Evolutionary conservation across 2,329 filamentous ascomycete genomes (phyloP).

Genomic region (Diaporthe destruens): DNA sequence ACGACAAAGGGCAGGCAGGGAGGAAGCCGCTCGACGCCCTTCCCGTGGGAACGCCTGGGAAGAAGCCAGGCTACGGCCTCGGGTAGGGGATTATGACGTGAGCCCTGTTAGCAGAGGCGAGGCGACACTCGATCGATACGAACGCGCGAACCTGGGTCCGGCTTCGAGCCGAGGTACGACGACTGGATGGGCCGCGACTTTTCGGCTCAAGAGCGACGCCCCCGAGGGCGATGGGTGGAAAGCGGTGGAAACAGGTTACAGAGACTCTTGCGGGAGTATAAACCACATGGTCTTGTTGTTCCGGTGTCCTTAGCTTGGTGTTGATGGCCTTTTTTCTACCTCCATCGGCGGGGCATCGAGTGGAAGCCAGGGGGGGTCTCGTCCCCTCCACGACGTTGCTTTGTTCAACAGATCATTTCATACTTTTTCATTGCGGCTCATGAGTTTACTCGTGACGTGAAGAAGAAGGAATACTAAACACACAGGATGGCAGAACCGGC

Average conservation of each 20-base stretch:
- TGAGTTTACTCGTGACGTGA: conserved; percentile 22
- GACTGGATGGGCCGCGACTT: conserved; percentile 12
- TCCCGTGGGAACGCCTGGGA: background rate
- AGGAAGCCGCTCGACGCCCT: conserved; percentile 15
- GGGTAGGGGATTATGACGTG: background rate
- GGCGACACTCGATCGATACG: background rate
- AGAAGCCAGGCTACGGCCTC: background rate
- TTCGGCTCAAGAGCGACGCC: conserved; percentile 15
- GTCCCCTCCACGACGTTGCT: conserved; percentile 1
- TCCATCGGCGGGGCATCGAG: conserved; percentile 2
- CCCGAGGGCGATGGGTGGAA: conserved; percentile 6
- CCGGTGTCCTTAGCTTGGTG: background rate
- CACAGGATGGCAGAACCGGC: background rate
- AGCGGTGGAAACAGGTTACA: background rate
- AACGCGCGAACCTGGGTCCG: background rate
- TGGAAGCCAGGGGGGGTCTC: conserved; percentile 13
- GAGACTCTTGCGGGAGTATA: conserved; percentile 14
- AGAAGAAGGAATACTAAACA: background rate
- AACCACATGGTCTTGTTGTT: background rate
- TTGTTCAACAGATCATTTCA: conserved; percentile 4
- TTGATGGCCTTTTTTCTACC: conserved; percentile 24
- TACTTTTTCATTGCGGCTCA: conserved; percentile 7
- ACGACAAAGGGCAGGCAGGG: conserved; percentile 17
- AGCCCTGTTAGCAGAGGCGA: conserved; percentile 23
- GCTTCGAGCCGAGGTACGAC: conserved; percentile 20